Percentiles rank a stretch among this genome's conserved stretches.
Conservation (phyloP, 2,329 filamentous ascomycete genomes). For the Pyrenophora seminiperda region DNA sequence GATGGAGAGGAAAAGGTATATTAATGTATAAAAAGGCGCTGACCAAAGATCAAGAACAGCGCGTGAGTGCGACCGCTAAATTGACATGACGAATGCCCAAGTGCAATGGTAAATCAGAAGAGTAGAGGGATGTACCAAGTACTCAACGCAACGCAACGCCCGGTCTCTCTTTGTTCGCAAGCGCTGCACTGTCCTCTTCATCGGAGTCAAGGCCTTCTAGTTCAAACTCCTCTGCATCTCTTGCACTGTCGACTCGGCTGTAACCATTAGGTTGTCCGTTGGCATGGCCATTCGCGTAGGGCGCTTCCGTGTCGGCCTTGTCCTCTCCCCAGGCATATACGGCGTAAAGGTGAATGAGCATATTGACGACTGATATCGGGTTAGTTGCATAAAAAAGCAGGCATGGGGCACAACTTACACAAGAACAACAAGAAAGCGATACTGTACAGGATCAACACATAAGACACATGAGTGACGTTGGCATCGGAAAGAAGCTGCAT, state of each 20-base stretch:
- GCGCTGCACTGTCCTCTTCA: constrained; percentile 66
- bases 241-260: constrained; percentile 62
- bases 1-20: neutral
- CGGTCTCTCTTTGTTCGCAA: constrained; percentile 34
- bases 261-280: constrained; percentile 45
- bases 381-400: constrained; percentile 15
- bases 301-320: constrained; percentile 45
- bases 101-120: neutral
- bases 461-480: constrained; percentile 84
- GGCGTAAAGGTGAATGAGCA: constrained; percentile 85
- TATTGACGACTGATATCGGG: constrained; percentile 67
- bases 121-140: neutral
- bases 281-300: constrained; percentile 30
- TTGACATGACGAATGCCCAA: neutral
- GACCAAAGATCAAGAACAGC: neutral
- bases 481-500: constrained; percentile 77
- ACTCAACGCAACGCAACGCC: constrained; percentile 22
- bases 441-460: constrained; percentile 89
- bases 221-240: constrained; percentile 91
- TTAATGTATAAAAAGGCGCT: neutral
- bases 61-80: neutral
- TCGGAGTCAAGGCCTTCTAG: constrained; percentile 88
- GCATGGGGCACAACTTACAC: constrained; percentile 56
- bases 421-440: constrained; percentile 90
- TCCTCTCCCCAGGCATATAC: constrained; percentile 58